phyloP scores from a whole-genome alignment of 306 rosid genomes.

The Oxytropis ochrocephala region DNA sequence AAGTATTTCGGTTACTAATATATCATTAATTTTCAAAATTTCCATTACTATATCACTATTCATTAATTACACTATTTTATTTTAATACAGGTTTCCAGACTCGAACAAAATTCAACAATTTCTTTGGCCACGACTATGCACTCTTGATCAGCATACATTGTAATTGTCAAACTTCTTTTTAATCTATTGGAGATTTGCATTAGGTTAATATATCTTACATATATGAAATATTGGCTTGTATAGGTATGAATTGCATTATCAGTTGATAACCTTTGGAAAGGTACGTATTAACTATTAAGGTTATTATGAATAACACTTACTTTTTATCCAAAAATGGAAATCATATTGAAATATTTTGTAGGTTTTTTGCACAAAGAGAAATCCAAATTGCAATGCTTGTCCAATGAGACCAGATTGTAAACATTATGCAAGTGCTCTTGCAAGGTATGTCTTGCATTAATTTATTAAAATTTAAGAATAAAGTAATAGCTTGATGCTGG shows the following conservation, averaged over 20 bases:
- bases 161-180: conserved; percentile 18
- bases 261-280: conserved; percentile 81
- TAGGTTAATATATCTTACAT: neutral
- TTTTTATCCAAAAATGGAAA: neutral
- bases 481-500: neutral
- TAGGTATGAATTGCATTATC: conserved; percentile 78
- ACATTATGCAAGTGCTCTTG: conserved; percentile 46
- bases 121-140: too few species aligned
- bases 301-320: neutral
- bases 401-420: conserved; percentile 53
- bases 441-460: conserved; percentile 40
- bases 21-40: too few species aligned
- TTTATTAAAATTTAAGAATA: neutral
- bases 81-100: too few species aligned
- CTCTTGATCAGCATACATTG: too few species aligned
- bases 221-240: neutral
- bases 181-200: neutral
- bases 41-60: too few species aligned
- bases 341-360: conserved; percentile 4
- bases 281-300: conserved; percentile 20
- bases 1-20: too few species aligned
- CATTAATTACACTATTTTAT: too few species aligned
- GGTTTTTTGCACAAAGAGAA: conserved; percentile 59
- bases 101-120: too few species aligned
- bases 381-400: conserved; percentile 67